A percentile compares a stretch with the other conserved stretches of the same genome.
Evolutionary conservation across 2,329 filamentous ascomycete species (phyloP).

Genomic region (Arthrinium phaeospermum): DNA sequence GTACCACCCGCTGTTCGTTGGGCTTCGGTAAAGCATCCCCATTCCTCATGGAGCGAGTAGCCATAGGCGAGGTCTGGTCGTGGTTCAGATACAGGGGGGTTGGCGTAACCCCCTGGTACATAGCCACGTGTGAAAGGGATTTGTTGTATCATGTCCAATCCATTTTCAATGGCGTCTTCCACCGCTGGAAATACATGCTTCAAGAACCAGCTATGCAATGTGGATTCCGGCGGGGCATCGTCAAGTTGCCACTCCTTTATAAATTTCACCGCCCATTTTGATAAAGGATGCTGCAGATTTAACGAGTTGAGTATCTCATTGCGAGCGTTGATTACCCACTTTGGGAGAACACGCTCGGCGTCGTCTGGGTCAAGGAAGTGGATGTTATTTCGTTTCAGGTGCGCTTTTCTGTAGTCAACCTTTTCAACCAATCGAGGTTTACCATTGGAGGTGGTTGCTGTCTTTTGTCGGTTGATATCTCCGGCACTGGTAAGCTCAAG

Average conservation of each 20-base stretch:
- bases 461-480: rapidly evolving
- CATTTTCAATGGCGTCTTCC: not conserved
- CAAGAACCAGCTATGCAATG: not conserved
- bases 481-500: not conserved
- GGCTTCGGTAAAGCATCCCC: rapidly evolving
- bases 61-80: not conserved
- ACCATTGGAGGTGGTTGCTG: not conserved
- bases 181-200: not conserved
- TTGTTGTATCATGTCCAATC: rapidly evolving
- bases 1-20: not conserved
- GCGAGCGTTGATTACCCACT: not conserved
- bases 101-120: not conserved
- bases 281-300: too few species aligned
- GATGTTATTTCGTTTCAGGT: not conserved
- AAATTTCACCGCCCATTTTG: too few species aligned
- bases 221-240: not conserved
- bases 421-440: not conserved
- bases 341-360: not conserved
- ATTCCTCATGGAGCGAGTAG: not conserved
- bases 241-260: not conserved
- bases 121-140: not conserved
- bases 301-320: not conserved
- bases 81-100: not conserved
- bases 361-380: not conserved
- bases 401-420: not conserved